These are phyloP conservation scores for Colletotrichum tanaceti DNA, from an alignment of 2,329 filamentous ascomycete genomes.

Conservation along the genomic window DNA sequence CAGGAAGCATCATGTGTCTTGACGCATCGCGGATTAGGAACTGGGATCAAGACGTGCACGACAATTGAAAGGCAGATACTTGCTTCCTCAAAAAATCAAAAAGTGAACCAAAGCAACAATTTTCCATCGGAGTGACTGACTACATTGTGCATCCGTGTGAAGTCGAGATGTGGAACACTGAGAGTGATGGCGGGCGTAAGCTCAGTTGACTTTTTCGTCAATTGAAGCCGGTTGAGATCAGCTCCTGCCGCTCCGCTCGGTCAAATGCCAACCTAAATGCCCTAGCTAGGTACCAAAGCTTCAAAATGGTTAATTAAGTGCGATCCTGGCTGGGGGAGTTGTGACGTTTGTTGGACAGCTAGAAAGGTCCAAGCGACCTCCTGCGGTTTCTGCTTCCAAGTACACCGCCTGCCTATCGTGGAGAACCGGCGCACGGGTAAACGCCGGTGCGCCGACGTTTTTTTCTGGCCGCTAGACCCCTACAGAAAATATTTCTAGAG, in stretches of 20 bases:
- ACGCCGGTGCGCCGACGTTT: slow-evolving; percentile 26
- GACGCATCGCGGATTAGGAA: slow-evolving; percentile 35
- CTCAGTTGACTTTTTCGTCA: too few species aligned
- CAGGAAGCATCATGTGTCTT: slow-evolving; percentile 37
- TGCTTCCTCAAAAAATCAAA: slow-evolving; percentile 34
- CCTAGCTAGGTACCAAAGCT: neutral
- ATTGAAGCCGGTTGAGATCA: too few species aligned
- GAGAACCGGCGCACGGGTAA: slow-evolving; percentile 8
- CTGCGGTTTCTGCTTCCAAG: neutral
- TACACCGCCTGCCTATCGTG: slow-evolving; percentile 27
- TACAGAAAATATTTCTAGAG: slow-evolving; percentile 42
- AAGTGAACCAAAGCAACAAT: slow-evolving; percentile 26
- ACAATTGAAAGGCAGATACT: slow-evolving; percentile 34
- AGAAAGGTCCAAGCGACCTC: neutral
- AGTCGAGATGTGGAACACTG: too few species aligned
- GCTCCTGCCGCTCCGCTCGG: too few species aligned
- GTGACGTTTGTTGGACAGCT: neutral
- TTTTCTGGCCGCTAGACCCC: slow-evolving; percentile 28
- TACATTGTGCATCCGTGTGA: too few species aligned
- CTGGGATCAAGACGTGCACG: slow-evolving; percentile 33
- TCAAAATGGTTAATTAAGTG: neutral
- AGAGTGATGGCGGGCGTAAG: too few species aligned
- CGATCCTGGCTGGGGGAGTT: neutral
- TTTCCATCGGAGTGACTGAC: too few species aligned
- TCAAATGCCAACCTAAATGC: too few species aligned